A percentile compares a stretch with the other conserved stretches of the same genome.
These are phyloP conservation scores for Oldenlandia corymbosa DNA, from an alignment of 257 asterid genomes.

Conservation along the genomic window DNA sequence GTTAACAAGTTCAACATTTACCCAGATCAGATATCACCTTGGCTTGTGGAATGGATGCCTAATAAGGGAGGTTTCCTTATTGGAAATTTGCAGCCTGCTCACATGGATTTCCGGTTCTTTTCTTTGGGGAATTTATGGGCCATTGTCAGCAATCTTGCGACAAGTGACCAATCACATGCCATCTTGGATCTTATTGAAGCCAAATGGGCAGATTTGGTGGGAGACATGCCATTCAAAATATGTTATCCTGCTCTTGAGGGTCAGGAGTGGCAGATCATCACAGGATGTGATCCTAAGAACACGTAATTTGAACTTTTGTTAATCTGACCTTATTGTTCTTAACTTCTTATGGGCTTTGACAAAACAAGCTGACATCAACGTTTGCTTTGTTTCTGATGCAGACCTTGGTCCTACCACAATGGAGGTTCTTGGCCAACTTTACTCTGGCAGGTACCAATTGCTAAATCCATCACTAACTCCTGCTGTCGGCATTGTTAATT, in stretches of 20 bases:
- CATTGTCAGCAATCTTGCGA: conserved; percentile 50
- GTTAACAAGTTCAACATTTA: conserved; percentile 70
- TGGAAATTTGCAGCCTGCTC: conserved; percentile 76
- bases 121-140: conserved; percentile 75
- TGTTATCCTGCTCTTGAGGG: conserved; percentile 78
- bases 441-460: conserved; percentile 62
- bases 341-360: neutral
- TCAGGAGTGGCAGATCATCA: conserved; percentile 72
- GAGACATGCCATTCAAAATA: conserved; percentile 69
- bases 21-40: conserved; percentile 72
- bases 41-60: conserved; percentile 83
- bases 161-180: conserved; percentile 57
- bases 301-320: conserved; percentile 33
- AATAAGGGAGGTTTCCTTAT: conserved; percentile 62
- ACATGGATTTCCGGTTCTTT: conserved; percentile 77
- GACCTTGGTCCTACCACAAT: conserved; percentile 84
- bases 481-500: neutral
- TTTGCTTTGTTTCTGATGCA: conserved; percentile 25
- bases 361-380: neutral
- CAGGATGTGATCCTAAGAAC: conserved; percentile 77
- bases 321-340: neutral
- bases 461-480: neutral
- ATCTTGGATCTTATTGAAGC: conserved; percentile 65
- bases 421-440: conserved; percentile 81
- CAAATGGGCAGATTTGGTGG: conserved; percentile 71